phyloP scores from a whole-genome alignment of 331 rosid species.

The Phaseolus coccineus region DNA sequence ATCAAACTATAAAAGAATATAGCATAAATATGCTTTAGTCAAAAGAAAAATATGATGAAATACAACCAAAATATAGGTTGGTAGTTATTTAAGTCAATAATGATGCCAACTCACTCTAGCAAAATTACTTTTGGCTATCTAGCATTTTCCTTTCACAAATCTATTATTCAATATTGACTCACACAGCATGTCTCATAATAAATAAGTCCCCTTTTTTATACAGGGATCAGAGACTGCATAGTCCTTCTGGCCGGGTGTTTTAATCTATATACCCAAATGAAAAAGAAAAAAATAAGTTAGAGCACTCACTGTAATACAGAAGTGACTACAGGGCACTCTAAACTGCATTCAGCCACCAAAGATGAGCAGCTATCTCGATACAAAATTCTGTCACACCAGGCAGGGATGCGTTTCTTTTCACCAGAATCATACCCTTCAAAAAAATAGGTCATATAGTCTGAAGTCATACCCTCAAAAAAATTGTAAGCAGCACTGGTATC shows the following conservation, averaged over 20 bases:
- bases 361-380: constrained; percentile 87
- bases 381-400: constrained; percentile 98
- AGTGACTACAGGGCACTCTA: constrained; percentile 81
- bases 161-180: constrained; percentile 10
- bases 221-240: constrained; percentile 24
- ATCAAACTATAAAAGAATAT: not conserved
- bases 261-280: constrained; percentile 39
- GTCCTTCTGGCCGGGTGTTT: constrained; percentile 20
- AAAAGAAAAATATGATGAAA: not conserved
- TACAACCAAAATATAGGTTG: not conserved
- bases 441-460: constrained; percentile 36
- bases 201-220: constrained; percentile 12
- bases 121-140: not conserved
- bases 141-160: constrained; percentile 22
- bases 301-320: constrained; percentile 73
- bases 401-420: constrained; percentile 98
- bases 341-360: constrained; percentile 69
- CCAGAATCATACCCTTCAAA: constrained; percentile 95
- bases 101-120: not conserved
- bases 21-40: not conserved
- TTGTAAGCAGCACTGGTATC: constrained; percentile 37
- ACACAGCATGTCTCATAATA: constrained; percentile 31
- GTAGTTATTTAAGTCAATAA: not conserved
- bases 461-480: constrained; percentile 39
- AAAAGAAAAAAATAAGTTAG: constrained; percentile 3